A percentile compares a stretch with the other conserved stretches of the same genome.
phyloP scores from a whole-genome alignment of 108 stramenopile species.

The Stephanodiscus triporus region DNA sequence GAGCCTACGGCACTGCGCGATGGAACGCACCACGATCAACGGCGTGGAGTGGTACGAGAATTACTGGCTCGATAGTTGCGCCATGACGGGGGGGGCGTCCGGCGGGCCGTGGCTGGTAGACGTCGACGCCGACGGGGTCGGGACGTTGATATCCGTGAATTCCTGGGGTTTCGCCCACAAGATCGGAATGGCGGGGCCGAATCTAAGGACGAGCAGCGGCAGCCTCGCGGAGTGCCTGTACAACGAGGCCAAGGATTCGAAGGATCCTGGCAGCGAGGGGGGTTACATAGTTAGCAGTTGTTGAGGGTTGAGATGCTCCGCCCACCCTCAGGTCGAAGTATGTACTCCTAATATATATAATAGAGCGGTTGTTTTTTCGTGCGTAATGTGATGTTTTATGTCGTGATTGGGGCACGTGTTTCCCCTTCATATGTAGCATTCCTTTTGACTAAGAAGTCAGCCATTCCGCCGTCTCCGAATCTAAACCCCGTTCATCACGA shows the following conservation, averaged over 20 bases:
- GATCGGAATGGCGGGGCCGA: constrained; percentile 32
- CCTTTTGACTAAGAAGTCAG: neutral
- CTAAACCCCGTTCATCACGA: neutral
- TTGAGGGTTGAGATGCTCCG: neutral
- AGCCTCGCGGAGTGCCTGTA: constrained; percentile 35
- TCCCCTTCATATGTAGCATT: neutral
- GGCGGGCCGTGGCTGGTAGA: constrained; percentile 30
- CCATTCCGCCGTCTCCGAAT: too few species aligned
- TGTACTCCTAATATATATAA: neutral
- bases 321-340: neutral
- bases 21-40: neutral
- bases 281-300: constrained; percentile 12
- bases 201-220: constrained; percentile 25
- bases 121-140: constrained; percentile 18
- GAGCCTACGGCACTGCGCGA: constrained; percentile 25
- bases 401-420: neutral
- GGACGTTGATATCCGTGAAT: constrained; percentile 27
- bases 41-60: constrained; percentile 30
- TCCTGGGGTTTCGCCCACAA: constrained; percentile 35
- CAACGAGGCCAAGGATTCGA: constrained; percentile 15
- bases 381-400: too few species aligned
- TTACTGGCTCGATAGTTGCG: constrained; percentile 22
- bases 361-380: neutral
- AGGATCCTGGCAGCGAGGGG: constrained; percentile 24
- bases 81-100: constrained; percentile 26